Conservation (phyloP, 805 yeast species). For the Candida boleticola region DNA sequence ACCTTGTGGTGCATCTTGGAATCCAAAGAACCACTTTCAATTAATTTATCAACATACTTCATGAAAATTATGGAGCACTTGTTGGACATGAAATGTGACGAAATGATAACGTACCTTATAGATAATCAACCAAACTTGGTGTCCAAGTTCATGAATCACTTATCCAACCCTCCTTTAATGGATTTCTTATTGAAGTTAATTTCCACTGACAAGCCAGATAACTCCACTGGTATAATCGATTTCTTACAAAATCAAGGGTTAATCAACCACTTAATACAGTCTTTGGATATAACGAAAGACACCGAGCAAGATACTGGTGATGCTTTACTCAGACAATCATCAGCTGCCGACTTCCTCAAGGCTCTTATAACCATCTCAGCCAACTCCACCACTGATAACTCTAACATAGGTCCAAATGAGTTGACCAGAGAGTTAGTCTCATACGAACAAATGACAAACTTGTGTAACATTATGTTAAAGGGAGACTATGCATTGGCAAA, state of each 20-base stretch:
- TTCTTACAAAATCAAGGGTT: conserved; percentile 40
- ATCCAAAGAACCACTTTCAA: conserved; percentile 61
- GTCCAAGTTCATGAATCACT: conserved; percentile 41
- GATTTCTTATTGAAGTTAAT: conserved; percentile 43
- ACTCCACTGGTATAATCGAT: conserved; percentile 45
- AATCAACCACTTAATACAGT: conserved; percentile 32
- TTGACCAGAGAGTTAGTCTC: conserved; percentile 44
- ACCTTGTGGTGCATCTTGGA: conserved; percentile 81
- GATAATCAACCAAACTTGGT: conserved; percentile 43
- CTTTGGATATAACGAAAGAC: conserved; percentile 25
- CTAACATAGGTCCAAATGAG: conserved; percentile 47
- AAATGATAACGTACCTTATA: conserved; percentile 43
- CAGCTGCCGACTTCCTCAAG: conserved; percentile 45
- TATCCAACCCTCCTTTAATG: conserved; percentile 46
- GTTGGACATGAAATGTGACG: conserved; percentile 48
- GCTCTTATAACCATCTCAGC: conserved; percentile 47
- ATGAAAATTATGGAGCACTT: conserved; percentile 82
- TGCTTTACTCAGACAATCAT: conserved; percentile 29
- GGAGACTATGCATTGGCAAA: conserved; percentile 49
- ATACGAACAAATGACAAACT: conserved; percentile 29
- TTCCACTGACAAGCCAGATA: conserved; percentile 47
- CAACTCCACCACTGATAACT: conserved; percentile 44
- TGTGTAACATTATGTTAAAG: conserved; percentile 40
- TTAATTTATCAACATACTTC: conserved; percentile 79
- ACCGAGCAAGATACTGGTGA: conserved; percentile 13